phyloP scores from a whole-genome alignment of 768 basidiomycete genomes.

The Trametes coccinea region DNA sequence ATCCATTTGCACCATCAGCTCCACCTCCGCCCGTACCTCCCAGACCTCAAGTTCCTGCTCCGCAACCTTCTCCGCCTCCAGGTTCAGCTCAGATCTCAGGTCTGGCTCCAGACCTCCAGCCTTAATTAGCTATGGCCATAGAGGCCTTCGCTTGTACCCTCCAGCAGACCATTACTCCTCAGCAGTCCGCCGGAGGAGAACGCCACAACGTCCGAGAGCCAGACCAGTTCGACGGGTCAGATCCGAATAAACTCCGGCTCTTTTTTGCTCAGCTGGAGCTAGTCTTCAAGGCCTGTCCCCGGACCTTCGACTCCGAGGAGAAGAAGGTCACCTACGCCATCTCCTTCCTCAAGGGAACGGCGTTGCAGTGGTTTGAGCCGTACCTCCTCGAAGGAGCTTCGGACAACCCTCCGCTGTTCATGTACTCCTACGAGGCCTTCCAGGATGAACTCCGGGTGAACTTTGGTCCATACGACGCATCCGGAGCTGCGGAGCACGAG shows the following conservation, averaged over 20 bases:
- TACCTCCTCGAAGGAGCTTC: conserved; percentile 5
- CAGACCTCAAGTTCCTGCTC: too few species aligned
- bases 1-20: too few species aligned
- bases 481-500: too few species aligned
- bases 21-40: too few species aligned
- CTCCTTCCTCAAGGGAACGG: conserved; percentile 12
- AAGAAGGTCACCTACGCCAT: conserved; percentile 11
- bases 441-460: conserved; percentile 9
- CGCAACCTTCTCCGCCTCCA: neutral
- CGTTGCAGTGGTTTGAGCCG: conserved; percentile 8
- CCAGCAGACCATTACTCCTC: neutral
- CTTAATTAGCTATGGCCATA: neutral
- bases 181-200: neutral
- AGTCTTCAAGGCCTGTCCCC: conserved; percentile 10
- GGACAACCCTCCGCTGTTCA: neutral
- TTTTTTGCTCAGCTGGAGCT: conserved; percentile 12
- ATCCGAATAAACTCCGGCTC: conserved; percentile 11
- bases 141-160: neutral
- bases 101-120: neutral
- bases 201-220: conserved; percentile 16
- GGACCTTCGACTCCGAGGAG: conserved; percentile 3
- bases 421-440: conserved; percentile 4
- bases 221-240: conserved; percentile 16
- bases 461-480: conserved; percentile 1
- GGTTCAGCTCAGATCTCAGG: neutral